Base-by-base conservation (phyloP, 352 stramenopile genomes). In the Phytophthora rubi region DNA sequence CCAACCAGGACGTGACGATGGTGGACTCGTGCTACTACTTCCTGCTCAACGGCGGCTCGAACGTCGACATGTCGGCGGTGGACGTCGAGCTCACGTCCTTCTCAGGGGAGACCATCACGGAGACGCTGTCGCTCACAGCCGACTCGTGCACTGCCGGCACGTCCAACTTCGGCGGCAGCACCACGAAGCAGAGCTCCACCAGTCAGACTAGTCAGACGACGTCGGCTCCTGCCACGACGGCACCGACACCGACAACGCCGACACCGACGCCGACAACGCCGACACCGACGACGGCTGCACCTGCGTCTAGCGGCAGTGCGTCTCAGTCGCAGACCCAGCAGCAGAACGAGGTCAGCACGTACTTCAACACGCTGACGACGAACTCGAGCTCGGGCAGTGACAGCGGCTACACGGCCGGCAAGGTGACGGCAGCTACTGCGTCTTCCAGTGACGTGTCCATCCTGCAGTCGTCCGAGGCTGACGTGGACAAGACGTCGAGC, bases 21-120 rank as follows among this genome's bases (percentile, higher is more conserved):
- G 70, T 92, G 35, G 79, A 80, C 68, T 90, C 83, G 51, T 87
- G 82, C 30, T 92, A 84, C 68, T 92, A 90, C 68, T 92, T 75
- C 53, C 44, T 90, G 30, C 63, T 87, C 1, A 75, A 79, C n/a
- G 72, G 70, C n/a, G 73, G 69, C 7, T 51, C 60, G 23, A 62
- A 64, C 62, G 53, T 79, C 39, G 68, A 86, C 45, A 69, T 88
- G 4, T 70, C 62, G 15, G 61, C 70, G 10, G 67, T 91, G 13
- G 58, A 71, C 51, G 70, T 93, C 30, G 59, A 81, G n/a, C 62
- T 90, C 42, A 93, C 83, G 51, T 88, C 78, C 39, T 55, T 85
- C 16, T 72, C 66, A 10, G 85, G 82, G 10, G 76, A 93, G 49
- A 78, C 61, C 30, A 77, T 92, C 59, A 76, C 70, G 0, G 83